Evolutionary conservation across 495 filamentous ascomycete genomes (phyloP), one percentile per base, ranked within the genome.

Genomic region (Letharia lupina): DNA sequence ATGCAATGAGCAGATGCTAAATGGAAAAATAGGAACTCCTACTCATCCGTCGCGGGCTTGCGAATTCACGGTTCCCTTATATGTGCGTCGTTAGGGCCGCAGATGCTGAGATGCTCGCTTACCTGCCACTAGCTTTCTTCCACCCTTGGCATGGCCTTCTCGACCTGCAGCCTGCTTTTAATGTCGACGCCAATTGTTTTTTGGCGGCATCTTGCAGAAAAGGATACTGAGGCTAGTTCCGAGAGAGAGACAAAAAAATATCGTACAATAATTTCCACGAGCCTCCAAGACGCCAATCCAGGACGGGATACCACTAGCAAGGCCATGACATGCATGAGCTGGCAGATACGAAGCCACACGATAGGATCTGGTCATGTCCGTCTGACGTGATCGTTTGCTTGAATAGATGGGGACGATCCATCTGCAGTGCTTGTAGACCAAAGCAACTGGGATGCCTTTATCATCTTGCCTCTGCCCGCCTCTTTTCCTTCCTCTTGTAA

Each of bases 231-330:
- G 56, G 44, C 58, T 61, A 66, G 31, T 39, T 40, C 35, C n/a
- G 48, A 28, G 63, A 23, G 5, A 40, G 18, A 33, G 39, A 61
- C 11, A 42, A 31, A 52, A 61, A 28, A 54, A 12, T 56, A n/a
- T 58, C 16, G 50, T 16, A 60, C 45, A 54, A 61, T 2, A n/a
- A 40, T 28, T 6, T 48, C 39, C 50, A 66, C 57, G 35, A 66
- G 64, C 58, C 60, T 39, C 58, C 31, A 40, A 61, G 11, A 59
- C 42, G 45, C 57, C 63, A 65, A 33, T 5, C n/a, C 20, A 45
- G 41, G 52, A 45, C 33, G 23, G n/a, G n/a, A 50, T 65, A n/a
- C 31, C 58, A 61, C 47, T 66, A 66, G 47, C 57, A 50, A 56
- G 45, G 58, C 47, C 42, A 48, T 48, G 20, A 40, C 13, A 48